A percentile compares a stretch with the other conserved stretches of the same genome.
These are phyloP conservation scores for Trichothecium sympodiale DNA, from an alignment of 2,329 filamentous ascomycete genomes.

Conservation along the genomic window DNA sequence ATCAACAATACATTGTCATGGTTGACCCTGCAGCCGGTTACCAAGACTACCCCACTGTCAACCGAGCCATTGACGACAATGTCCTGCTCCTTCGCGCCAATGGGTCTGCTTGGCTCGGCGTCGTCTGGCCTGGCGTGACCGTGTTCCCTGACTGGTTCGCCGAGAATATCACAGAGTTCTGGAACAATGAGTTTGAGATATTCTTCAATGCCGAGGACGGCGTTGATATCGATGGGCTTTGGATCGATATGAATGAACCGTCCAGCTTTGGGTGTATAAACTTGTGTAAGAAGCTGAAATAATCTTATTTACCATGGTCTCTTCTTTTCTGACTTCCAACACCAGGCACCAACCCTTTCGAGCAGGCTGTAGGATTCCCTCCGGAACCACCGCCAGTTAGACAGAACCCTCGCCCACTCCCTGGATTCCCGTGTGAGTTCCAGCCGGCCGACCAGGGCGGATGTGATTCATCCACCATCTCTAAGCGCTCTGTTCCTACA, in stretches of 20 bases:
- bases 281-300: slow-evolving; percentile 3
- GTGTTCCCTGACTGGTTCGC: slow-evolving; percentile 72
- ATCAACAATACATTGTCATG: slow-evolving; percentile 67
- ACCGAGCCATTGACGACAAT: slow-evolving; percentile 30
- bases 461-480: neutral
- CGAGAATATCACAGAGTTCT: slow-evolving; percentile 51
- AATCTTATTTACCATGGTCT: slow-evolving; percentile 12
- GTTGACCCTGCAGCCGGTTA: slow-evolving; percentile 58
- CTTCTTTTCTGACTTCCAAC: no score
- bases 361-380: slow-evolving; percentile 31
- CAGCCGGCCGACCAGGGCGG: slow-evolving; percentile 11
- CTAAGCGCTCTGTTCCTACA: neutral
- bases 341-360: slow-evolving; percentile 15
- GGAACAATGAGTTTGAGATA: slow-evolving; percentile 53
- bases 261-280: slow-evolving; percentile 28
- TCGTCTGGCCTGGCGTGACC: slow-evolving; percentile 68
- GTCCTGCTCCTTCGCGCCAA: slow-evolving; percentile 40
- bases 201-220: slow-evolving; percentile 57
- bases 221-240: slow-evolving; percentile 66
- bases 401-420: slow-evolving; percentile 49
- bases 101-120: slow-evolving; percentile 46
- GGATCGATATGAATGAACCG: slow-evolving; percentile 58
- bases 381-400: slow-evolving; percentile 53
- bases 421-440: slow-evolving; percentile 48
- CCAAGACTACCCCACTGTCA: slow-evolving; percentile 31